A percentile compares a stretch with the other conserved stretches of the same genome.
Conservation (phyloP, 371 early-diverging fungal genomes). For the Mortierella sp. region DNA sequence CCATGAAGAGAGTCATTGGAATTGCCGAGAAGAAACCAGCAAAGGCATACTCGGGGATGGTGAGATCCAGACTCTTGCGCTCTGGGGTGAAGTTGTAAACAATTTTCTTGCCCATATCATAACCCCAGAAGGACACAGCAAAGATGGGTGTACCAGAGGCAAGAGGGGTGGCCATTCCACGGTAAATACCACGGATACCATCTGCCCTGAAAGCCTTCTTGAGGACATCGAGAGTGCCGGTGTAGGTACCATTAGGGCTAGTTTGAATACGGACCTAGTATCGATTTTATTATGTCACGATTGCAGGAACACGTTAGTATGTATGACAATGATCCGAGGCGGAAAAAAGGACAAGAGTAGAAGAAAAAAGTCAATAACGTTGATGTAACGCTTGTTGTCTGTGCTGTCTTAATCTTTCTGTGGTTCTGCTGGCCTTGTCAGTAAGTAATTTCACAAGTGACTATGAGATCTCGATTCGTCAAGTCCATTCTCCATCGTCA, state of each 20-base stretch:
- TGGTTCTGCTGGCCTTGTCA: no score
- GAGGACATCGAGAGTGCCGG: slow-evolving; percentile 90
- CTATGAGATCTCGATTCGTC: no score
- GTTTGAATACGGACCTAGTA: slow-evolving; percentile 92
- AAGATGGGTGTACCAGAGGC: slow-evolving; percentile 96
- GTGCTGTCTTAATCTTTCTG: no score
- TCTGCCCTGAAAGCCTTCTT: slow-evolving; percentile 89
- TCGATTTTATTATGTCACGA: neutral
- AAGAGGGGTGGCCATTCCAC: slow-evolving; percentile 94
- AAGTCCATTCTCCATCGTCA: no score
- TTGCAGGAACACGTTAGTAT: neutral
- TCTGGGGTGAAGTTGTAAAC: slow-evolving; percentile 71
- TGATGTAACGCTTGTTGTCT: no score
- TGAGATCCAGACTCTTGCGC: slow-evolving; percentile 69
- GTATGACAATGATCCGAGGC: neutral
- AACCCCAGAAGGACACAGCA: slow-evolving; percentile 94
- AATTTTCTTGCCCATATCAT: slow-evolving; percentile 75
- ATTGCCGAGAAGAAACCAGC: slow-evolving; percentile 98
- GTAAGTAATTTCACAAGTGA: no score
- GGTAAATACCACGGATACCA: slow-evolving; percentile 93
- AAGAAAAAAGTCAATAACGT: no score
- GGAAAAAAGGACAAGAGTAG: neutral
- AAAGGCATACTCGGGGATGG: slow-evolving; percentile 84
- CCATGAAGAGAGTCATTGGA: slow-evolving; percentile 94
- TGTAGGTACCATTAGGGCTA: slow-evolving; percentile 81